Evolutionary conservation across 2,329 filamentous ascomycete genomes (phyloP).

Genomic region (Septoria petroselini): DNA sequence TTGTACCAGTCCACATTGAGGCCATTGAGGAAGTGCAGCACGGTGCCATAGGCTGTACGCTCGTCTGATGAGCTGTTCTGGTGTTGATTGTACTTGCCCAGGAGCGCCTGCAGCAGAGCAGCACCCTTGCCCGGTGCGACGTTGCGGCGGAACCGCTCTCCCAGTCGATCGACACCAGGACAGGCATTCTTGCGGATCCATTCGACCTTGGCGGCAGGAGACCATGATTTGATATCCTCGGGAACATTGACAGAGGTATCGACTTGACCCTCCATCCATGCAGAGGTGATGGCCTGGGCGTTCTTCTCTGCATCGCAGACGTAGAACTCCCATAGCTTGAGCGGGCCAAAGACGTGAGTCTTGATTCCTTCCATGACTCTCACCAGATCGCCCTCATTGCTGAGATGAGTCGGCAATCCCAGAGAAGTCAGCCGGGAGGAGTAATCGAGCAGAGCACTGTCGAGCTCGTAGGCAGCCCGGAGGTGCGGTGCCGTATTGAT

Average conservation of each 20-base stretch:
- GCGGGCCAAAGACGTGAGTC: conserved; percentile 69
- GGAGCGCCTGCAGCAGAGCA: conserved; percentile 63
- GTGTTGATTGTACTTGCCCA: conserved; percentile 63
- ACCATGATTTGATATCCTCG: conserved; percentile 55
- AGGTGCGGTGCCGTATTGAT: conserved; percentile 79
- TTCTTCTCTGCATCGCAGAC: conserved; percentile 74
- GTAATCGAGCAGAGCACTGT: conserved; percentile 67
- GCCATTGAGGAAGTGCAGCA: conserved; percentile 67
- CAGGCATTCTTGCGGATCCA: conserved; percentile 70
- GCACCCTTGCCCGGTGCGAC: conserved; percentile 69
- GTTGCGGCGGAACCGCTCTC: conserved; percentile 71
- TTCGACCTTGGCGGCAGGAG: conserved; percentile 58
- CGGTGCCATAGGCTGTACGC: conserved; percentile 54
- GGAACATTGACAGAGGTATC: conserved; percentile 54
- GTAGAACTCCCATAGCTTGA: conserved; percentile 93
- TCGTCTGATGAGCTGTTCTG: conserved; percentile 50
- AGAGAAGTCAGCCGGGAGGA: conserved; percentile 61
- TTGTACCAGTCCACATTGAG: conserved; percentile 85
- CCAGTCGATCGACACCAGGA: conserved; percentile 67
- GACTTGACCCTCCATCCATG: conserved; percentile 65
- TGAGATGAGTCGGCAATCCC: conserved; percentile 72
- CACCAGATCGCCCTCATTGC: conserved; percentile 67
- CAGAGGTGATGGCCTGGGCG: conserved; percentile 63
- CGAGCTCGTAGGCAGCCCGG: conserved; percentile 67
- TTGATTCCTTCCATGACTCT: conserved; percentile 83